Conservation (phyloP, 495 filamentous ascomycete genomes). For the Penicillium bovifimosum region DNA sequence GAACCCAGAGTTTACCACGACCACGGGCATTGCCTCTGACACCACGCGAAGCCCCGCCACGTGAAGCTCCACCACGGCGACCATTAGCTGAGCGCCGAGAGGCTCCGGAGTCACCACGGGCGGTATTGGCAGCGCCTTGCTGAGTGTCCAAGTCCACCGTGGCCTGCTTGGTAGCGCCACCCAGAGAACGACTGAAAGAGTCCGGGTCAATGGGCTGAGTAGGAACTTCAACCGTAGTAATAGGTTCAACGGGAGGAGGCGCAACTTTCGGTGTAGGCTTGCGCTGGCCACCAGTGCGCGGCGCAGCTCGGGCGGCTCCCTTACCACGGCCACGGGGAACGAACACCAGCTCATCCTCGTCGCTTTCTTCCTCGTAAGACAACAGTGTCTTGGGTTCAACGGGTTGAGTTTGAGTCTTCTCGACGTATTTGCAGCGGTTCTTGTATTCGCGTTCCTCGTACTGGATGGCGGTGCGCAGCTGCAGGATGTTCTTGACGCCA, state of each 20-base stretch:
- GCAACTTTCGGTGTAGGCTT: slow-evolving; percentile 19
- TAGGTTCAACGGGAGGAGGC: slow-evolving; percentile 19
- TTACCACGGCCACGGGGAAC: slow-evolving; percentile 46
- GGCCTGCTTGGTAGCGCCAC: slow-evolving; percentile 23
- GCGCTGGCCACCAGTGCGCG: slow-evolving; percentile 15
- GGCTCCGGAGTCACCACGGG: slow-evolving; percentile 35
- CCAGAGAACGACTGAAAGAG: slow-evolving; percentile 46
- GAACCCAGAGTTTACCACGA: slow-evolving; percentile 51
- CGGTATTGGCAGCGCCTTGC: slow-evolving; percentile 19
- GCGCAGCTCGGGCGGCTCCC: slow-evolving; percentile 29
- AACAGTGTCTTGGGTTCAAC: slow-evolving; percentile 39
- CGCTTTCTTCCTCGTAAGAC: slow-evolving; percentile 46
- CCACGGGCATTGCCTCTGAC: slow-evolving; percentile 38
- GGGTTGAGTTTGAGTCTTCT: slow-evolving; percentile 33
- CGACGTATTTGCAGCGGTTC: slow-evolving; percentile 48
- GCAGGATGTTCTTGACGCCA: slow-evolving; percentile 53
- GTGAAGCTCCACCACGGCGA: slow-evolving; percentile 32
- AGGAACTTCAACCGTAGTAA: slow-evolving; percentile 36
- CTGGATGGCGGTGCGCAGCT: slow-evolving; percentile 52
- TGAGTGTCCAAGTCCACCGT: slow-evolving; percentile 37
- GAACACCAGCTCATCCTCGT: slow-evolving; percentile 57
- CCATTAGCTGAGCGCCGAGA: slow-evolving; percentile 31
- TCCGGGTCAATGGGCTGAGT: slow-evolving; percentile 52
- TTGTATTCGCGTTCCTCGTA: slow-evolving; percentile 56
- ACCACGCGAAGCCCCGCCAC: slow-evolving; percentile 29